Evolutionary conservation across 306 rosid genomes (phyloP), one percentile per base, ranked within the genome.

Genomic region (Acacia crassicarpa): DNA sequence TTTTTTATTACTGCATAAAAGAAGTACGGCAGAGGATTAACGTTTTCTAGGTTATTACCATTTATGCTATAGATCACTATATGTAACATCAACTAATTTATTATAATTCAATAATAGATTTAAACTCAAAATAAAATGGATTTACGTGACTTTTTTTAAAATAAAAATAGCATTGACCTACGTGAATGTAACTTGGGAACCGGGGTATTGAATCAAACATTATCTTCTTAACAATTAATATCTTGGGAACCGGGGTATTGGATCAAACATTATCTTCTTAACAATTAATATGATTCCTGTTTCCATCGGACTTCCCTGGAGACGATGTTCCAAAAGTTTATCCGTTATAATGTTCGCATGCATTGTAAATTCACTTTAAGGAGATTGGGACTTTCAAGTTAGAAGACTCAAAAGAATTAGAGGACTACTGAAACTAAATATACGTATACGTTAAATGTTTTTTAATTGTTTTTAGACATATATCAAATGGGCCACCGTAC

Each of bases 31-130:
- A 16, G 19, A 15, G 20, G 54, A 14, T 15, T 15, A 4, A 14
- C 54, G 19, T 48, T 48, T 48, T 38, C 41, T 48, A 48, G 4
- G 54, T 14, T 48, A 15, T 15, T 51, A 17, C 58, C n/a, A 51
- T 51, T 51, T 51, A 16, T 17, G n/a, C 12, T 51, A 38, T 51
- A 0, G n/a, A 92, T 85, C 92, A 48, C 2, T 38, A 5, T 33
- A 54, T 32, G 3, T 20, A 54, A 8, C 61, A 1, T 22, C 1
- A 17, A 51, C 58, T 5, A 51, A 51, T 5, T 48, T 2, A 48
- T 48, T 5, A 13, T 2, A 13, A 48, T 48, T 48, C 19, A 14
- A 48, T 3, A 14, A 48, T 4, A 13, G 19, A 13, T 48, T 48
- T 48, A 14, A 48, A 19, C 5, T 4, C 4, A 51, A 51, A 17